These are phyloP conservation scores for Pouteria glomerata DNA, from an alignment of 148 eudicot species.

Conservation along the genomic window DNA sequence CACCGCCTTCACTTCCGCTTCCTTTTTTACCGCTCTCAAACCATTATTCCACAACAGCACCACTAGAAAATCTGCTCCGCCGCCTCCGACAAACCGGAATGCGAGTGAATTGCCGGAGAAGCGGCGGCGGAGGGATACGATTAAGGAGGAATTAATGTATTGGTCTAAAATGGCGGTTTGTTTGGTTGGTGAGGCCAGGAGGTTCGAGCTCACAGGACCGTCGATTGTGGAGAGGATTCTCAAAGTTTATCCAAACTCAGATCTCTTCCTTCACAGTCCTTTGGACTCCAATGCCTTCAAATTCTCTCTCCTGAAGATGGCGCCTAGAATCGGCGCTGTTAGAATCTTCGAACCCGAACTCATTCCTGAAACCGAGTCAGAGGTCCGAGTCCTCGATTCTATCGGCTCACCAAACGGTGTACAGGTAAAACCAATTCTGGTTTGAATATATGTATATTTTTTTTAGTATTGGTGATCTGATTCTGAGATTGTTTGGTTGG, in stretches of 20 bases:
- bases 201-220: conserved; percentile 90
- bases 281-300: conserved; percentile 60
- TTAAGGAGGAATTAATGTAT: no score
- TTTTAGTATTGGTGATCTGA: no score
- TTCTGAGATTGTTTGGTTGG: no score
- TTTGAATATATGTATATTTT: no score
- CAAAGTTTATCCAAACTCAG: conserved; percentile 49
- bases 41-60: conserved; percentile 5
- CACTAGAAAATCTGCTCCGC: background rate
- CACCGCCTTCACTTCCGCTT: background rate
- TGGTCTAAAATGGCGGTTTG: conserved; percentile 77
- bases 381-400: conserved; percentile 63
- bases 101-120: conserved; percentile 21
- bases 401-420: conserved; percentile 83
- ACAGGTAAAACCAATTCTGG: no score
- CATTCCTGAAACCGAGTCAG: conserved; percentile 55
- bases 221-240: conserved; percentile 60
- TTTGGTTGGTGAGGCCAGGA: conserved; percentile 79
- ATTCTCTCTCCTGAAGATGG: conserved; percentile 44
- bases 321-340: conserved; percentile 45
- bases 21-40: conserved; percentile 6
- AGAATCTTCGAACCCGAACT: conserved; percentile 45
- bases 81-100: conserved; percentile 13
- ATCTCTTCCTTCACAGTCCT: conserved; percentile 72
- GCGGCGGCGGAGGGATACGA: no score